Conservation (phyloP, 768 basidiomycete species). For the Russula earlei region DNA sequence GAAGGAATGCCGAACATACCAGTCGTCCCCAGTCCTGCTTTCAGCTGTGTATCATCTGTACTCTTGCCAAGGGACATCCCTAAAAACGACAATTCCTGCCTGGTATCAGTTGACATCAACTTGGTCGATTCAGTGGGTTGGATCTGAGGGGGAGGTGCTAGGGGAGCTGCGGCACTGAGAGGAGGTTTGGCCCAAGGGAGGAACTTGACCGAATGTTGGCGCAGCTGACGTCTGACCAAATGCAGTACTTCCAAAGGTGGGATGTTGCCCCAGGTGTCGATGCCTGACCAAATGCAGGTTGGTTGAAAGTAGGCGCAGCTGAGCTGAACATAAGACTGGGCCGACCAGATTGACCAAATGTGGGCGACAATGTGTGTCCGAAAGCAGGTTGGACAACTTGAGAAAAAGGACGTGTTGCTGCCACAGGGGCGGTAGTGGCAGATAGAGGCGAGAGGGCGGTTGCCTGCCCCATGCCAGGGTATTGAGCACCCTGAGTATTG, state of each 20-base stretch:
- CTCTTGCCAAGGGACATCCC: constrained; percentile 23
- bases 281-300: constrained; percentile 14
- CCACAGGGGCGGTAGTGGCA: not conserved
- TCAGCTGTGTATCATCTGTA: constrained; percentile 10
- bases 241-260: constrained; percentile 5
- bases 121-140: constrained; percentile 7
- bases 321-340: constrained; percentile 20
- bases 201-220: constrained; percentile 3
- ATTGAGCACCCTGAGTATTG: constrained; percentile 43
- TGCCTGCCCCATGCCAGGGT: constrained; percentile 40
- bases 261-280: constrained; percentile 1
- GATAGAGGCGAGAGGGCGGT: constrained; percentile 3
- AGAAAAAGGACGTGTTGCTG: constrained; percentile 1
- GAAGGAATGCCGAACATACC: constrained; percentile 24
- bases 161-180: not conserved
- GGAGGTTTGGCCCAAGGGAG: constrained; percentile 9
- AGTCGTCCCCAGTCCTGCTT: constrained; percentile 11
- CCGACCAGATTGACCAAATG: constrained; percentile 14
- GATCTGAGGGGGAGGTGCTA: constrained; percentile 8
- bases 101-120: constrained; percentile 18
- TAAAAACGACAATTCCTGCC: constrained; percentile 19
- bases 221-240: constrained; percentile 8
- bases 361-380: constrained; percentile 21
- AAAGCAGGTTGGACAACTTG: constrained; percentile 19
- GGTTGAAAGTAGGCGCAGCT: constrained; percentile 24